A percentile compares a stretch with the other conserved stretches of the same genome.
Conservation (phyloP, 352 stramenopile genomes). For the Aphanomyces euteiches region DNA sequence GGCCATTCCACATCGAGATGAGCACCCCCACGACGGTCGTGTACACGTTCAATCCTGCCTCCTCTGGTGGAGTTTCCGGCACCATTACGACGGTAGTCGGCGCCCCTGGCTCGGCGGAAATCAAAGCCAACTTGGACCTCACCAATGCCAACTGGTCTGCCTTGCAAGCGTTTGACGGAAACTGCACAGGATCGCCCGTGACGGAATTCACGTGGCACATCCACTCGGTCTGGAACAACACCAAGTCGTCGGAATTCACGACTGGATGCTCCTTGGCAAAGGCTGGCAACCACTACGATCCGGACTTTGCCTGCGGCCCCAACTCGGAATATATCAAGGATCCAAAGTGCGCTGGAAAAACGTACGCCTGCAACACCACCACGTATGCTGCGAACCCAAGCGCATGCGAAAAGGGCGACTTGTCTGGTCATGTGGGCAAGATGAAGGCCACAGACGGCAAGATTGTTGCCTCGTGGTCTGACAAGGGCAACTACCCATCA, state of each 20-base stretch:
- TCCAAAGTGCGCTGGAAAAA: constrained; percentile 12
- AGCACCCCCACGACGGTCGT: not conserved
- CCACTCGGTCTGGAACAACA: constrained; percentile 35
- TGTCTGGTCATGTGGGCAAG: constrained; percentile 34
- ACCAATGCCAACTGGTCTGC: constrained; percentile 18
- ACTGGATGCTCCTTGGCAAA: constrained; percentile 24
- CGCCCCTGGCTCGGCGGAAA: not conserved
- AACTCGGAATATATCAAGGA: constrained; percentile 31
- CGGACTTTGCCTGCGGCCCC: constrained; percentile 31
- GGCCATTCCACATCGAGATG: not conserved
- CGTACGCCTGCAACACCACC: constrained; percentile 31
- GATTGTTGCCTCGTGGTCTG: constrained; percentile 34
- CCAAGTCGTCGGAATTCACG: constrained; percentile 31
- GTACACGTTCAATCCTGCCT: not conserved
- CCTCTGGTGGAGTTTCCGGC: constrained; percentile 1
- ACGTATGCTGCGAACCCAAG: constrained; percentile 16
- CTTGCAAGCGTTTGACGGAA: constrained; percentile 29
- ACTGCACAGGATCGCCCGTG: constrained; percentile 26
- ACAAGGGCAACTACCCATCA: constrained; percentile 42
- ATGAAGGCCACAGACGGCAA: constrained; percentile 22
- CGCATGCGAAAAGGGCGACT: constrained; percentile 33
- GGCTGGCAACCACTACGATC: constrained; percentile 36
- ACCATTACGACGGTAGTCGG: not conserved
- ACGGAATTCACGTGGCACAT: constrained; percentile 34
- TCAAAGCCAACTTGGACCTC: constrained; percentile 33